A percentile compares a stretch with the other conserved stretches of the same genome.
Evolutionary conservation across 805 yeast species (phyloP).

Genomic region (Metschnikowia proteae): DNA sequence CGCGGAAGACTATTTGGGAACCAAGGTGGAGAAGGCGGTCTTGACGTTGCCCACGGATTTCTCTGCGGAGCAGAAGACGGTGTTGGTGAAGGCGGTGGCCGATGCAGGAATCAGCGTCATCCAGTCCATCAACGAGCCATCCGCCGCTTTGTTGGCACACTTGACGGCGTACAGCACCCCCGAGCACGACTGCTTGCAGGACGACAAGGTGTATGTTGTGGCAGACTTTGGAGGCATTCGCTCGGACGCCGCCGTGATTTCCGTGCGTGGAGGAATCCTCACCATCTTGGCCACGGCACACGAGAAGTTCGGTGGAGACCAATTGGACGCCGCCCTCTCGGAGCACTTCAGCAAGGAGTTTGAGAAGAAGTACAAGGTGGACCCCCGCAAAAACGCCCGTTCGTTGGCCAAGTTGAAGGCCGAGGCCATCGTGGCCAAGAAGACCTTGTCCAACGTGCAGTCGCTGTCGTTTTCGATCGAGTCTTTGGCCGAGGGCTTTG

Average conservation of each 20-base stretch:
- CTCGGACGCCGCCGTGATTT: conserved; percentile 90
- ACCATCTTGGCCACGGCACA: conserved; percentile 85
- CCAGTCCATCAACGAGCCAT: conserved; percentile 89
- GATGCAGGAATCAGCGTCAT: conserved; percentile 74
- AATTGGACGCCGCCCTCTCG: conserved; percentile 73
- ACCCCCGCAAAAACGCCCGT: conserved; percentile 78
- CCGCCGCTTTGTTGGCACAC: conserved; percentile 87
- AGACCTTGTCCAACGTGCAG: conserved; percentile 86
- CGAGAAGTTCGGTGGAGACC: conserved; percentile 83
- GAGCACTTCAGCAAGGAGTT: conserved; percentile 91
- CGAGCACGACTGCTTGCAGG: conserved; percentile 41
- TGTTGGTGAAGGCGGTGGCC: conserved; percentile 56
- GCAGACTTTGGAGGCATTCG: conserved; percentile 97
- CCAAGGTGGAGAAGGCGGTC: conserved; percentile 74
- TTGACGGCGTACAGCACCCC: conserved; percentile 36
- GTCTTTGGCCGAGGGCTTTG: conserved; percentile 89
- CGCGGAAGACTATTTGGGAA: conserved; percentile 90
- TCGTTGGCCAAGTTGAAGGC: conserved; percentile 84
- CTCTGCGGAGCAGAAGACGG: conserved; percentile 65
- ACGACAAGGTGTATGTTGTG: conserved; percentile 81
- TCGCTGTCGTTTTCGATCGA: conserved; percentile 91
- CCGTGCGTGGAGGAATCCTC: conserved; percentile 90
- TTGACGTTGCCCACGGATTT: conserved; percentile 89
- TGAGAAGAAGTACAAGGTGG: conserved; percentile 76
- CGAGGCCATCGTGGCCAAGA: conserved; percentile 80